Evolutionary conservation across 2,329 filamentous ascomycete genomes (phyloP).

Genomic region (Sporothrix globosa): DNA sequence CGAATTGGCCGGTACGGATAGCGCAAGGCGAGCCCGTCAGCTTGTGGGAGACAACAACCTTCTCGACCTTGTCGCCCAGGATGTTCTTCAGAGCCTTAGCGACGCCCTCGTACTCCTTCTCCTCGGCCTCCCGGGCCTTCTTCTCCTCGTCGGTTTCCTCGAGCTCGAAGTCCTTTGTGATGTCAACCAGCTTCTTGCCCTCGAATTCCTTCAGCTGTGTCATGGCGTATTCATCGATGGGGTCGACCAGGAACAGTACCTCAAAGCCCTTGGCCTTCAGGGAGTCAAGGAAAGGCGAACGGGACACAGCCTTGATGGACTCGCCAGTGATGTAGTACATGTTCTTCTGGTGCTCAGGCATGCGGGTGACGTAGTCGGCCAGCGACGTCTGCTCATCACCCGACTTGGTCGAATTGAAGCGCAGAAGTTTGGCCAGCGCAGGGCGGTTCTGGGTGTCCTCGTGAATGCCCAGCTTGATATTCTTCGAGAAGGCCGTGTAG

Average conservation of each 20-base stretch:
- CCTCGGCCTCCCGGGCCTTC: conserved; percentile 88
- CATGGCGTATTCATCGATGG: conserved; percentile 99
- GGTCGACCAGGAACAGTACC: conserved; percentile 98
- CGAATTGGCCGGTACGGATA: conserved; percentile 99
- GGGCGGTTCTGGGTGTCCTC: conserved; percentile 98
- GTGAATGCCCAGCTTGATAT: conserved; percentile 99
- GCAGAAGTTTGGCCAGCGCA: conserved; percentile 93
- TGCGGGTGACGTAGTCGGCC: conserved; percentile 96
- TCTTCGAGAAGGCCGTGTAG: conserved; percentile 99
- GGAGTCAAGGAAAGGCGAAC: conserved; percentile 98
- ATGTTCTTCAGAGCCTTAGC: conserved; percentile 99
- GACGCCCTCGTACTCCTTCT: conserved; percentile 96
- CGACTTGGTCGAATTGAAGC: conserved; percentile 99
- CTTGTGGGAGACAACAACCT: conserved; percentile 99
- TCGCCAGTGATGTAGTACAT: conserved; percentile 99
- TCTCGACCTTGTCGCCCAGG: conserved; percentile 99
- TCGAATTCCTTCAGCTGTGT: conserved; percentile 99
- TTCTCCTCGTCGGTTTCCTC: conserved; percentile 99
- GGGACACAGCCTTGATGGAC: conserved; percentile 95
- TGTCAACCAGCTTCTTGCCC: conserved; percentile 99
- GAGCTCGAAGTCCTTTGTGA: conserved; percentile 99
- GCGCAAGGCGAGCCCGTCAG: conserved; percentile 91
- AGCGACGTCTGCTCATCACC: conserved; percentile 94
- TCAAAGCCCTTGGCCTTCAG: conserved; percentile 99
- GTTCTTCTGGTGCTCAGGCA: conserved; percentile 99